Percentiles rank a stretch among this genome's conserved stretches.
Conservation (phyloP, 208 protist species). For the Trypanosoma scelopori region DNA sequence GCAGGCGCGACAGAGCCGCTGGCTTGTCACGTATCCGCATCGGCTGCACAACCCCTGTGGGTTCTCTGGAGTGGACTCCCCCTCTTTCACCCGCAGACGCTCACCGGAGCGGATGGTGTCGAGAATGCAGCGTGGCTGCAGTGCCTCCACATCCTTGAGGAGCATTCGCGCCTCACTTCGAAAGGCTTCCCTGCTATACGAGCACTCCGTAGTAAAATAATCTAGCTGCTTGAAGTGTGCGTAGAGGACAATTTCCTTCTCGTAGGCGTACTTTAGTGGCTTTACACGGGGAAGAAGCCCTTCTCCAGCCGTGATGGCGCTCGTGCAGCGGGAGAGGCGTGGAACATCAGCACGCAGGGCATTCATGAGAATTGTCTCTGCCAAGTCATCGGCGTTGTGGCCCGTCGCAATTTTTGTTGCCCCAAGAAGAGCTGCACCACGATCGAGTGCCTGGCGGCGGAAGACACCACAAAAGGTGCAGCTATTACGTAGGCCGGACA, state of each 20-base stretch:
- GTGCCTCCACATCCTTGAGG: slow-evolving; percentile 93
- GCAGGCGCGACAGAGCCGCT: slow-evolving; percentile 93
- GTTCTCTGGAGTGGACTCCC: slow-evolving; percentile 36
- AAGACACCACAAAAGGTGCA: slow-evolving; percentile 99
- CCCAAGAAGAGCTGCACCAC: slow-evolving; percentile 85
- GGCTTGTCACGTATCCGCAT: slow-evolving; percentile 92
- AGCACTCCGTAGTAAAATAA: slow-evolving; percentile 98
- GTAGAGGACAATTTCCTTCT: slow-evolving; percentile 99
- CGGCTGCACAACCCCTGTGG: slow-evolving; percentile 64
- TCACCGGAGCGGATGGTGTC: slow-evolving; percentile 93
- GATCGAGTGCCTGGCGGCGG: slow-evolving; percentile 95
- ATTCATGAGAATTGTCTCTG: slow-evolving; percentile 98
- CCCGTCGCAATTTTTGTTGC: slow-evolving; percentile 96
- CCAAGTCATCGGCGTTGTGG: slow-evolving; percentile 98
- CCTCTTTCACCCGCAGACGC: slow-evolving; percentile 62
- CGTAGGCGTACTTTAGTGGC: slow-evolving; percentile 97
- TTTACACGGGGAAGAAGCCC: slow-evolving; percentile 91
- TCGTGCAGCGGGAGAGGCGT: slow-evolving; percentile 91
- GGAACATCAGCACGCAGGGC: slow-evolving; percentile 93
- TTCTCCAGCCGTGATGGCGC: slow-evolving; percentile 45
- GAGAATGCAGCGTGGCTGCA: slow-evolving; percentile 89
- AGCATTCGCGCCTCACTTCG: slow-evolving; percentile 92
- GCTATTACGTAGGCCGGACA: slow-evolving; percentile 93
- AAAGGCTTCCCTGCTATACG: slow-evolving; percentile 96
- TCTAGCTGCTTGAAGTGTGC: slow-evolving; percentile 97